A percentile compares a stretch with the other conserved stretches of the same genome.
Conservation (phyloP, 1,284 basidiomycete genomes). For the Naganishia liquefaciens region DNA sequence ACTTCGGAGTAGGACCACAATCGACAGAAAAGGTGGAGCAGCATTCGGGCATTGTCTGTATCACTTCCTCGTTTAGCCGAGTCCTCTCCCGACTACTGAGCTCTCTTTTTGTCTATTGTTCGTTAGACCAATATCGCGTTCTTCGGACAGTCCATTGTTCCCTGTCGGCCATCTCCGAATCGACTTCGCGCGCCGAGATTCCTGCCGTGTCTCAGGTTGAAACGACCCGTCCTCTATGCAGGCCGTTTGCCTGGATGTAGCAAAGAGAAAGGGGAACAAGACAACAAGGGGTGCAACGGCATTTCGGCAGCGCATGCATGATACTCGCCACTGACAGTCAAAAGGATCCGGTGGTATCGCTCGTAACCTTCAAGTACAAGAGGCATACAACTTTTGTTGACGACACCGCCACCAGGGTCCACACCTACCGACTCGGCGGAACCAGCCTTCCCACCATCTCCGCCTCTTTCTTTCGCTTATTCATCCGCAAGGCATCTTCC, state of each 20-base stretch:
- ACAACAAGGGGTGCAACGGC: neutral
- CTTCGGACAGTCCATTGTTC: conserved; percentile 11
- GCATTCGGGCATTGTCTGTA: neutral
- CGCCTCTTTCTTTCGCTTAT: conserved; percentile 74
- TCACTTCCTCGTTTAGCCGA: neutral
- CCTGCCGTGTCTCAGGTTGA: conserved; percentile 22
- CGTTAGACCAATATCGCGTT: neutral
- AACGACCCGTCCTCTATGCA: conserved; percentile 1
- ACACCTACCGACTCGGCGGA: neutral
- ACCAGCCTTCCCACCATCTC: conserved; percentile 56
- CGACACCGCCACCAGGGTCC: neutral
- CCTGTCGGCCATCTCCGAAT: conserved; percentile 7
- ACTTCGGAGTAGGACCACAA: neutral
- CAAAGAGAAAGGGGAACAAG: neutral
- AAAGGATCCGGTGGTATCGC: neutral
- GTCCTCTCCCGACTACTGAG: too few relatives aligned
- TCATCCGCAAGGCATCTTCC: conserved; percentile 61
- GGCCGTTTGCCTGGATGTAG: neutral
- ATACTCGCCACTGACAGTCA: neutral
- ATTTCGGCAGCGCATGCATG: too few relatives aligned
- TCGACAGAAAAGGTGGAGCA: neutral
- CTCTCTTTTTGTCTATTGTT: conserved; percentile 18
- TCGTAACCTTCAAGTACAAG: neutral
- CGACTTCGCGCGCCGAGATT: neutral
- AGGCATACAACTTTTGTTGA: conserved; percentile 4